Conservation (phyloP, 371 early-diverging fungal species). For the Massospora cicadina region DNA sequence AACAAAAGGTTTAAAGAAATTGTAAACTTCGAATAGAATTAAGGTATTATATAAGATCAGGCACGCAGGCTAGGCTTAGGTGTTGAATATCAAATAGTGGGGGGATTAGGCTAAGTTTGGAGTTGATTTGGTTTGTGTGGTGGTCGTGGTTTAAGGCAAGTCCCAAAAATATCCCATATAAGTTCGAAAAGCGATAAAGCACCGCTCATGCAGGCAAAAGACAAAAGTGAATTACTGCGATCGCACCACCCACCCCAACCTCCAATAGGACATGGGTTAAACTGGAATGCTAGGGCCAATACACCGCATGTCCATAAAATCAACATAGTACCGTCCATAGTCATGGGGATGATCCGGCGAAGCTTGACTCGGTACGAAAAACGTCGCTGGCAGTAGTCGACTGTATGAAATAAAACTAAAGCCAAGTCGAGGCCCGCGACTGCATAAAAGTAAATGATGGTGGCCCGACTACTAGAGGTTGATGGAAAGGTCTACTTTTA, state of each 20-base stretch:
- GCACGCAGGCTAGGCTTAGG: too few relatives aligned
- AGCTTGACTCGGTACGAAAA: background rate
- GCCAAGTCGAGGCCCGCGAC: background rate
- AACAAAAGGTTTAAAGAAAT: too few relatives aligned
- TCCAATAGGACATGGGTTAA: slow-evolving; percentile 2
- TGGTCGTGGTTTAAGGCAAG: background rate
- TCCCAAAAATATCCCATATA: background rate
- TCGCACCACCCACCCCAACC: slow-evolving; percentile 3
- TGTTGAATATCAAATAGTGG: too few relatives aligned
- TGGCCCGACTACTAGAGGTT: background rate
- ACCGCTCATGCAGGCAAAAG: background rate
- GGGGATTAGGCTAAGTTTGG: background rate
- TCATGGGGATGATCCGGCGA: background rate
- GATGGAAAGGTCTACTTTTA: background rate
- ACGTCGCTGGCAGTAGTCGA: background rate
- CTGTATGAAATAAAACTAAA: background rate
- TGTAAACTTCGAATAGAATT: too few relatives aligned
- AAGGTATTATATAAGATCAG: too few relatives aligned
- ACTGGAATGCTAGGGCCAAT: background rate
- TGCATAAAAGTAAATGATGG: background rate
- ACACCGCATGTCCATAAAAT: background rate
- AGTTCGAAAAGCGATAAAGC: background rate
- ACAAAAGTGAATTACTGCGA: background rate
- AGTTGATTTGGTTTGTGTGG: background rate
- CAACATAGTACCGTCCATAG: background rate